Evolutionary conservation across 176 grass and related monocot genomes (phyloP).

Genomic region (Typha latifolia): DNA sequence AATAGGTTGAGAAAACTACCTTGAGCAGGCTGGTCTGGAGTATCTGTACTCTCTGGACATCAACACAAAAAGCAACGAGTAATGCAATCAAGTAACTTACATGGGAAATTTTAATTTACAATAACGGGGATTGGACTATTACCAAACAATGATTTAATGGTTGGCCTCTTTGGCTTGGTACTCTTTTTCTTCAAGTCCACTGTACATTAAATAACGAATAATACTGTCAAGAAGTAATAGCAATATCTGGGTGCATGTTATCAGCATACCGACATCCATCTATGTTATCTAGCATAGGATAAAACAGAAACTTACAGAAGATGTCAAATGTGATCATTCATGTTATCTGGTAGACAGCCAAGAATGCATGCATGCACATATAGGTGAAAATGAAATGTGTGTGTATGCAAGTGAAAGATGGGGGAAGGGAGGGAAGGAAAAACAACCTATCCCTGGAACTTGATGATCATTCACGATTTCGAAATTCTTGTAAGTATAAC

Average conservation of each 20-base stretch:
- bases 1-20: slow-evolving; percentile 88
- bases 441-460: slow-evolving; percentile 80
- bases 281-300: no score
- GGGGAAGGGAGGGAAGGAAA: background rate
- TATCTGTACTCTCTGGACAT: slow-evolving; percentile 52
- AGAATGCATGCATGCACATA: no score
- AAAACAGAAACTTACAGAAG: no score
- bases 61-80: slow-evolving; percentile 17
- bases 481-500: slow-evolving; percentile 98
- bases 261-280: no score
- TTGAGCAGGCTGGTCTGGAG: slow-evolving; percentile 44
- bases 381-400: background rate
- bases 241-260: no score
- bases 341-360: no score
- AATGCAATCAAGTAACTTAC: background rate
- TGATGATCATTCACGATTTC: slow-evolving; percentile 97
- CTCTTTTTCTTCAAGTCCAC: slow-evolving; percentile 94
- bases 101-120: slow-evolving; percentile 1
- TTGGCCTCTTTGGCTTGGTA: slow-evolving; percentile 90
- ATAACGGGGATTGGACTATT: slow-evolving; percentile 19
- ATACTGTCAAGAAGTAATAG: slow-evolving; percentile 21
- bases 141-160: slow-evolving; percentile 98
- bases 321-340: no score
- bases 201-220: slow-evolving; percentile 36
- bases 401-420: background rate